phyloP scores from a whole-genome alignment of 345 rosid species.

The Microcos paniculata region DNA sequence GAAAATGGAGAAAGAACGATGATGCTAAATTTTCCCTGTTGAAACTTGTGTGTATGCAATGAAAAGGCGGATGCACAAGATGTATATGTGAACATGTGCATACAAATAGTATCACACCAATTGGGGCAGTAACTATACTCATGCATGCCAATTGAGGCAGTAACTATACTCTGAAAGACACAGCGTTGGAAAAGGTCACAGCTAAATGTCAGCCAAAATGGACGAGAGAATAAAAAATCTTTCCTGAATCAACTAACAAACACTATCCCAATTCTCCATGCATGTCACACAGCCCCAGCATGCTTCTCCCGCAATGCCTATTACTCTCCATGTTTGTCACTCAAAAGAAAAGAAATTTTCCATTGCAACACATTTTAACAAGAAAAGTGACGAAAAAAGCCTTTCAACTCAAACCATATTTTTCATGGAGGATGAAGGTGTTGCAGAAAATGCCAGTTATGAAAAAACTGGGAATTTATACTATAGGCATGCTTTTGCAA shows the following conservation, averaged over 20 bases:
- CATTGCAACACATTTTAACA: too few species aligned
- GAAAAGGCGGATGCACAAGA: background rate
- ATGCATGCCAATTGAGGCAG: background rate
- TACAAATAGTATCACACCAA: background rate
- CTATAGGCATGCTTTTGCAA: background rate
- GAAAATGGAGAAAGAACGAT: background rate
- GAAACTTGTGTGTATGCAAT: background rate
- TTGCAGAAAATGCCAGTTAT: background rate
- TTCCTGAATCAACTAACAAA: background rate
- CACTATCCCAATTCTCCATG: background rate
- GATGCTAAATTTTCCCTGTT: background rate
- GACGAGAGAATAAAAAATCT: background rate
- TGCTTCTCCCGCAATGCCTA: background rate
- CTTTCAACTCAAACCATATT: background rate
- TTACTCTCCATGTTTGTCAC: too few species aligned
- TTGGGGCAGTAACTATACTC: too few species aligned
- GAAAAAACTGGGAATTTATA: background rate
- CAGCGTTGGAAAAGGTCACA: too few species aligned
- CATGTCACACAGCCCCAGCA: background rate
- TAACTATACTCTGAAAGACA: background rate
- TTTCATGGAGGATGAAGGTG: background rate
- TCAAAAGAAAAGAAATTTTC: too few species aligned
- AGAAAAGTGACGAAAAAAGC: background rate
- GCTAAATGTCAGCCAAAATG: too few species aligned
- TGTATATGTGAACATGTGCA: background rate